Percentiles rank a stretch among this genome's conserved stretches.
Evolutionary conservation across 768 basidiomycete genomes (phyloP).

Genomic region (Pleurotus djamor): DNA sequence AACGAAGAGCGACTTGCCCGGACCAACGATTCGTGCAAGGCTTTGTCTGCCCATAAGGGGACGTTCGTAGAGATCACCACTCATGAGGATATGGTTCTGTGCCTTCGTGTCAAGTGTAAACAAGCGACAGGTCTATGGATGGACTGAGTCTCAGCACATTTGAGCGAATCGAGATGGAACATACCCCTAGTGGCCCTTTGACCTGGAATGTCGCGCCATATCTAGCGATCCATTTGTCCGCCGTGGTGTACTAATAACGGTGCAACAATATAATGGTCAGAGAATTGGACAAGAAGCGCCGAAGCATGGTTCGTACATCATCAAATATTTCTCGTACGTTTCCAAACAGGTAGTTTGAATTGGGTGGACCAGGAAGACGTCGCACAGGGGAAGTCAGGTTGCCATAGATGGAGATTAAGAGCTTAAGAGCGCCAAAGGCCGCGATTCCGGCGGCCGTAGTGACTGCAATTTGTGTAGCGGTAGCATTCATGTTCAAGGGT

Average conservation of each 20-base stretch:
- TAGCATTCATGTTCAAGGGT: background rate
- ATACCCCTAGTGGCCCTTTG: background rate
- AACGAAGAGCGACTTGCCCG: slow-evolving; percentile 8
- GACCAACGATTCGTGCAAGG: slow-evolving; percentile 25
- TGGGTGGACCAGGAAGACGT: slow-evolving; percentile 50
- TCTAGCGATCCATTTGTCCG: background rate
- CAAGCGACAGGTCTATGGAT: slow-evolving; percentile 23
- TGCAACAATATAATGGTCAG: background rate
- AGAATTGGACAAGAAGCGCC: background rate
- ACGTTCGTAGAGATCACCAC: slow-evolving; percentile 42
- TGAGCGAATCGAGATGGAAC: too few relatives aligned
- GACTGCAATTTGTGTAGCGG: background rate
- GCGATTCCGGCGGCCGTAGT: background rate
- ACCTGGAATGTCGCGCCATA: background rate
- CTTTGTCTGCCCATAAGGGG: slow-evolving; percentile 22
- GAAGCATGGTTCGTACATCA: slow-evolving; percentile 26
- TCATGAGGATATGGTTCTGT: slow-evolving; percentile 46
- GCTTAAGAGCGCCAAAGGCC: slow-evolving; percentile 27
- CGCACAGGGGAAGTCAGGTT: slow-evolving; percentile 39
- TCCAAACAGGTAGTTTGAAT: slow-evolving; percentile 42
- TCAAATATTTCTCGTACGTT: slow-evolving; percentile 42
- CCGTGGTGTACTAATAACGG: background rate
- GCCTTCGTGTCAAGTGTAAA: slow-evolving; percentile 48
- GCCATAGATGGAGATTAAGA: slow-evolving; percentile 23
- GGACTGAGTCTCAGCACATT: too few relatives aligned